A percentile compares a stretch with the other conserved stretches of the same genome.
These are phyloP conservation scores for Lachnellula arida DNA, from an alignment of 2,329 filamentous ascomycete species.

Conservation along the genomic window DNA sequence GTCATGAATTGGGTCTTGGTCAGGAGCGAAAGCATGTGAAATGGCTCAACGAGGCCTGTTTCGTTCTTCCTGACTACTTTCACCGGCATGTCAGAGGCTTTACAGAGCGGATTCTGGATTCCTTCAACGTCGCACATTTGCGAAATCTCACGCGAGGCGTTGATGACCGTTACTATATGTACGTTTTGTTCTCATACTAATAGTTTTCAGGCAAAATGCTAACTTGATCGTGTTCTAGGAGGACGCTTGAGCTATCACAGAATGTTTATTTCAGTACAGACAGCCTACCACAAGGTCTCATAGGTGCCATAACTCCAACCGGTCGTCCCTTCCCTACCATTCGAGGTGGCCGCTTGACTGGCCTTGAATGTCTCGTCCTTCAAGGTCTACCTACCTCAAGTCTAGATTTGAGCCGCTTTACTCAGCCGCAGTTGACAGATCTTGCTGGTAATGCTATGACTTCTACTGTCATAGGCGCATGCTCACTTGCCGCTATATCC, in stretches of 20 bases:
- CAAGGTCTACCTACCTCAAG: slow-evolving; percentile 64
- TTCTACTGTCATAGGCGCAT: slow-evolving; percentile 63
- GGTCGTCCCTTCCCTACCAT: slow-evolving; percentile 58
- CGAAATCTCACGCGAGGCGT: slow-evolving; percentile 43
- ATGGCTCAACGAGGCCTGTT: slow-evolving; percentile 51
- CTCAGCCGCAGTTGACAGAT: slow-evolving; percentile 57
- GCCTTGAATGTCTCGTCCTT: slow-evolving; percentile 57
- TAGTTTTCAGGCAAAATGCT: slow-evolving; percentile 5
- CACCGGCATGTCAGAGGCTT: slow-evolving; percentile 46
- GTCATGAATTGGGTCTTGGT: slow-evolving; percentile 47
- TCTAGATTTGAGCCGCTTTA: slow-evolving; percentile 60
- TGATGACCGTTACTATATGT: slow-evolving; percentile 56
- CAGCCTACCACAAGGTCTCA: slow-evolving; percentile 47
- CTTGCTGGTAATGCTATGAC: slow-evolving; percentile 79
- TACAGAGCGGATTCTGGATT: slow-evolving; percentile 59
- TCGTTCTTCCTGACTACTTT: slow-evolving; percentile 50
- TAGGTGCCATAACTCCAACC: slow-evolving; percentile 63
- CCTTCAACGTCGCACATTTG: slow-evolving; percentile 58
- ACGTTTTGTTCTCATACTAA: slow-evolving; percentile 19
- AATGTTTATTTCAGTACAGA: slow-evolving; percentile 61
- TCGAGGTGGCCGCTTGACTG: slow-evolving; percentile 55
- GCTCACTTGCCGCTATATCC: slow-evolving; percentile 55
- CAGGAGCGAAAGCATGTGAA: slow-evolving; percentile 49
- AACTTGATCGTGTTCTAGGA: slow-evolving; percentile 33
- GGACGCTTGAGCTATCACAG: slow-evolving; percentile 62